phyloP scores from a whole-genome alignment of 2,329 filamentous ascomycete species.

The Dactylellina drechsleri region DNA sequence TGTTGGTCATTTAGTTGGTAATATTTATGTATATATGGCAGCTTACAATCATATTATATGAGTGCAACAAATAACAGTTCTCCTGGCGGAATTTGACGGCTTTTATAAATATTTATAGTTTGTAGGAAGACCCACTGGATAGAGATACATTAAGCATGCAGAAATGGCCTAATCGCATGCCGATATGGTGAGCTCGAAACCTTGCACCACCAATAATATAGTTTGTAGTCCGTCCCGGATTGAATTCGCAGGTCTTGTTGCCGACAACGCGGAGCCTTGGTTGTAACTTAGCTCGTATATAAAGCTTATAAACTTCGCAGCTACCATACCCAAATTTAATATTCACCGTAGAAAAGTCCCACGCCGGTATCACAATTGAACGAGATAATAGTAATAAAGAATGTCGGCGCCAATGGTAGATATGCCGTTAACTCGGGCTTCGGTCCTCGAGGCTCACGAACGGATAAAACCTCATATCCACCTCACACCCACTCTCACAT shows the following conservation, averaged over 20 bases:
- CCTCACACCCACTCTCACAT: conserved; percentile 83
- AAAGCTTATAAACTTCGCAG: conserved; percentile 7
- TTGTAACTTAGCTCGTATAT: not conserved
- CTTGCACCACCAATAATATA: not conserved
- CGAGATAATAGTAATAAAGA: not conserved
- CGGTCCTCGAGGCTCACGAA: conserved; percentile 76
- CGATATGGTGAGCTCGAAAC: not conserved
- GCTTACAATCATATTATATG: no score
- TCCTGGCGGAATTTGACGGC: not conserved
- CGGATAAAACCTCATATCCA: conserved; percentile 81
- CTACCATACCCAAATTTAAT: not conserved
- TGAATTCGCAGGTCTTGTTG: not conserved
- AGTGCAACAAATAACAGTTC: no score
- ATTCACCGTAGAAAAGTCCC: not conserved
- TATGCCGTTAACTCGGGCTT: conserved; percentile 75
- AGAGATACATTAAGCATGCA: no score
- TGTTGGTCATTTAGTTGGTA: no score
- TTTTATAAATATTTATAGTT: not conserved
- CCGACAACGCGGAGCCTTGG: not conserved
- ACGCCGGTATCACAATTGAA: not conserved
- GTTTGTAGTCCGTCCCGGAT: no score
- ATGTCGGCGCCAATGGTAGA: conserved; percentile 54
- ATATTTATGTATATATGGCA: no score
- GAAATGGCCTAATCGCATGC: not conserved
- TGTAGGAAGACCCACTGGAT: not conserved